Evolutionary conservation across 2,329 filamentous ascomycete species (phyloP).

Genomic region (Microascus cirrosus): DNA sequence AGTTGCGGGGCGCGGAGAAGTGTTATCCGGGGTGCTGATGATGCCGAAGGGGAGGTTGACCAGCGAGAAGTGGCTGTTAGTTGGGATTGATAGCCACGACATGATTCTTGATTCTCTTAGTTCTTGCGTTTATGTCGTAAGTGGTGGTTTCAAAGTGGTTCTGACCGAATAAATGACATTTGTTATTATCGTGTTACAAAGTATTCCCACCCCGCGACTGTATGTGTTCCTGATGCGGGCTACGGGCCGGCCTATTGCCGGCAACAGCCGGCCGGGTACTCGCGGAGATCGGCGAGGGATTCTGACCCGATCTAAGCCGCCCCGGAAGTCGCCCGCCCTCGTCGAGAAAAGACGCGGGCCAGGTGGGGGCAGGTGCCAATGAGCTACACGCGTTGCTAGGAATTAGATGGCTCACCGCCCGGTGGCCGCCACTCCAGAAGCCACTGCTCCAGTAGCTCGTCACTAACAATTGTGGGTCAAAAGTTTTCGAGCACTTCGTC

Average conservation of each 20-base stretch:
- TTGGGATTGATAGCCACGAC: constrained; percentile 16
- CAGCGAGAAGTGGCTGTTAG: constrained; percentile 45
- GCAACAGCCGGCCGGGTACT: not conserved
- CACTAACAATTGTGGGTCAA: too few relatives aligned
- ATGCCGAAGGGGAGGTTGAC: constrained; percentile 68
- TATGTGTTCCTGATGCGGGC: not conserved
- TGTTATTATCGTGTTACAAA: not conserved
- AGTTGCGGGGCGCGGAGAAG: constrained; percentile 48
- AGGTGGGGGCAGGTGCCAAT: too few relatives aligned
- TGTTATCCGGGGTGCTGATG: constrained; percentile 46
- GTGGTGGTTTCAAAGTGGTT: not conserved
- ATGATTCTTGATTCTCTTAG: constrained; percentile 2
- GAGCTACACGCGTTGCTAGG: too few relatives aligned
- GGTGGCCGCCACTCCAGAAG: too few relatives aligned
- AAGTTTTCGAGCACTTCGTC: too few relatives aligned
- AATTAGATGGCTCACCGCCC: too few relatives aligned
- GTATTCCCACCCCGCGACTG: not conserved
- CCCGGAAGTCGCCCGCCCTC: not conserved
- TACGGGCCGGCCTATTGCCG: not conserved
- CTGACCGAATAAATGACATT: not conserved
- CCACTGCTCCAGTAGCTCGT: too few relatives aligned
- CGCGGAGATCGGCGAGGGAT: not conserved
- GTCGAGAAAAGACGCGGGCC: not conserved
- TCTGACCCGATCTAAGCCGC: not conserved
- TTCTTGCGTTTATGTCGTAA: not conserved